Base-by-base conservation (phyloP, 257 asterid genomes). In the Solanum pimpinellifolium region DNA sequence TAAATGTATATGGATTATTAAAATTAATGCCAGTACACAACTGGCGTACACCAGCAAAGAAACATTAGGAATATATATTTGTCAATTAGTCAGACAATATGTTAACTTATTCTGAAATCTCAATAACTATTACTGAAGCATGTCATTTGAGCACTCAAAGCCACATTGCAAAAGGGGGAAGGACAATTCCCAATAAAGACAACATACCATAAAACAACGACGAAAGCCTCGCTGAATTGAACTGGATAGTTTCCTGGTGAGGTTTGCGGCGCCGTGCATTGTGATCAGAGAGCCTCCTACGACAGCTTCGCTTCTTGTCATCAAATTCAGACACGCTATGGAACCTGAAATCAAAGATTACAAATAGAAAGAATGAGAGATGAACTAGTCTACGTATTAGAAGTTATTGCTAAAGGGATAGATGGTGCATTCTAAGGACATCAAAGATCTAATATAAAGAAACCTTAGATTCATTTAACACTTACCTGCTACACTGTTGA, bases 401-500 rank as follows among this genome's bases (percentile, higher is more conserved):
- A 44, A 20, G 66, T 9, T 33, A n/a, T 41, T 46, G 31, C 86
- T 31, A 35, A 35, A 88, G 25, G 47, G 42, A 10, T 11, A 47
- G 18, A 27, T 27, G 69, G 29, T 18, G 68, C 85, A 80, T 47
- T 27, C 68, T 6, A 80, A 47, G 68, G 44, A 47, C 44, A 81
- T 81, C 37, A 49, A 81, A 49, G 20, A 81, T 29, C 85, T 18
- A 31, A 49, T 11, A 81, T 86, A 83, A 15, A 39, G 49, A 87
- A 23, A 41, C 3, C 42, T 59, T 47, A 20, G 49, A 16, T n/a
- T n/a, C 56, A 12, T 23, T 66, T 6, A 74, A 11, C 14, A 86
- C 52, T 42, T 73, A 97, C 98, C 99, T 95, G 95, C 99, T 97
- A 91, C 99, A 97, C 89, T 97, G 99, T 86, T 97, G 99, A 90